phyloP scores from a whole-genome alignment of 2,329 filamentous ascomycete species.

The Calonectria ilicicola region DNA sequence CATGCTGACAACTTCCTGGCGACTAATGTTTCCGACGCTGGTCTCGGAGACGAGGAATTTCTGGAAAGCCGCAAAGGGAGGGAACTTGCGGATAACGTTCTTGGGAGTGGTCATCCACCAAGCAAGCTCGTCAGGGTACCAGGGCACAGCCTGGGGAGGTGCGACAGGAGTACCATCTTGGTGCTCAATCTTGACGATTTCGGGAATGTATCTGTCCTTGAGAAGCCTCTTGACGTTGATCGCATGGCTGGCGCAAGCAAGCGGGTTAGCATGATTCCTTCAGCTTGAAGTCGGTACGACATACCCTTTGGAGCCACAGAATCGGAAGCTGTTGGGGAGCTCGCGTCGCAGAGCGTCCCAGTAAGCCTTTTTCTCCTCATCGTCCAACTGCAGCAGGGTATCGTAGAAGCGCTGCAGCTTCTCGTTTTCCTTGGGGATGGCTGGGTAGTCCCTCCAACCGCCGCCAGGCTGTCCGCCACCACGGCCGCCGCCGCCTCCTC shows the following conservation, averaged over 20 bases:
- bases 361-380: conserved; percentile 83
- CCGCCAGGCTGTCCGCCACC: conserved; percentile 40
- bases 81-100: conserved; percentile 92
- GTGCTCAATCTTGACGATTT: conserved; percentile 86
- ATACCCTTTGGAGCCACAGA: conserved; percentile 93
- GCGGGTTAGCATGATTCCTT: conserved; percentile 28
- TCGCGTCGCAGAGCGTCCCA: conserved; percentile 88
- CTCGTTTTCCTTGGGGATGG: conserved; percentile 81
- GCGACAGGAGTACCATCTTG: conserved; percentile 86
- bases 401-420: conserved; percentile 91
- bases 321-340: conserved; percentile 96
- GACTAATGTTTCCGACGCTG: conserved; percentile 95
- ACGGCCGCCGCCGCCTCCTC: conserved; percentile 51
- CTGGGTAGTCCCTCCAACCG: conserved; percentile 51
- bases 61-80: conserved; percentile 94
- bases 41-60: conserved; percentile 98
- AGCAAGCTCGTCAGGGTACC: conserved; percentile 95
- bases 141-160: conserved; percentile 83
- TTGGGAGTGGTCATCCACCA: conserved; percentile 99
- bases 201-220: conserved; percentile 88
- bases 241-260: conserved; percentile 74
- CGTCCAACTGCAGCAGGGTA: conserved; percentile 77
- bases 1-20: conserved; percentile 99
- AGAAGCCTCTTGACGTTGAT: conserved; percentile 90
- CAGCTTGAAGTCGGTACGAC: conserved; percentile 29